Base-by-base conservation (phyloP, 2,329 filamentous ascomycete species). In the Karstenula rhodostoma region DNA sequence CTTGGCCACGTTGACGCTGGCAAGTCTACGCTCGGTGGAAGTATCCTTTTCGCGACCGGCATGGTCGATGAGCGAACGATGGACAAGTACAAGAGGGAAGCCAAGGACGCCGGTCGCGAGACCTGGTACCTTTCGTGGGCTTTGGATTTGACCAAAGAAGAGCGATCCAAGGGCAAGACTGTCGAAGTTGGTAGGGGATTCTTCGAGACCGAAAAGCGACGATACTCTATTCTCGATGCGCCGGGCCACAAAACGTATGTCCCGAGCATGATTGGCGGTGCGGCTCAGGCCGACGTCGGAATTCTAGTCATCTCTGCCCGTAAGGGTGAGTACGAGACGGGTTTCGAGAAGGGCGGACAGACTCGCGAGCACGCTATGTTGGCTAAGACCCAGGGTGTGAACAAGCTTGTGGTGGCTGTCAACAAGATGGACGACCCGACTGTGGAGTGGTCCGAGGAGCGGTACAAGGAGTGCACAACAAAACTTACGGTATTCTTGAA, bases 371-470 rank as follows among this genome's bases (percentile, higher is more conserved):
- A 98, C 80, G 95, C 96, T 58, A 93, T 99, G 84, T 86, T 99
- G 76, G 96, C 96, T 69, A 97, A 98, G 83, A 99, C 96, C 0
- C 94, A 97, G 77, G 95, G 95, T 80, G 95, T 99, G 61, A 96
- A 96, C 85, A 97, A 97, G 82, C 86, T 99, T 58, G 85, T 98
- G 48, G 90, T 99, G 32, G 95, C 87, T 56, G 75, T 78, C 77
- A 99, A 99, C 87, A 99, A 99, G 86, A 99, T 99, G 96, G 95
- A 99, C 76, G 95, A 99, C 77, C 84, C 90, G 12, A 99, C 95
- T 2, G 96, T 99, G 54, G 88, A 97, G 74, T 99, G 96, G 96
- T 95, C 91, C 57, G 88, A 97, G 71, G 91, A 92, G 43, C 90
- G 95, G 58, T 99, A 46, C 83, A 89, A 92, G 73, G 95, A 99